These are phyloP conservation scores for Pseudopithomyces chartarum DNA, from an alignment of 2,329 filamentous ascomycete species.

Conservation along the genomic window DNA sequence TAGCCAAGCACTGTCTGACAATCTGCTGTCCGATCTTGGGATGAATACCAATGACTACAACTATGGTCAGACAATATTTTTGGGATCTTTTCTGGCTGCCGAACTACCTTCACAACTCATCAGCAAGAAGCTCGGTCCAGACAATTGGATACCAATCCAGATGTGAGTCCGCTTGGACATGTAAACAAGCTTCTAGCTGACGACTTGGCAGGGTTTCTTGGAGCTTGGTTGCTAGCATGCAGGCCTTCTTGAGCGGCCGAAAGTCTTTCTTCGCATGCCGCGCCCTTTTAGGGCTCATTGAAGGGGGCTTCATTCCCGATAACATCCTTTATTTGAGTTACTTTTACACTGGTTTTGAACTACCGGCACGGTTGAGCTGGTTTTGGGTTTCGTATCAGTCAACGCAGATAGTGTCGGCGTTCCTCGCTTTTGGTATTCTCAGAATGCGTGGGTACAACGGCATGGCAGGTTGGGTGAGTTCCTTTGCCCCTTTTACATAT, in stretches of 20 bases:
- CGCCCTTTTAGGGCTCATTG: slow-evolving; percentile 51
- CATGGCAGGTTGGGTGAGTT: slow-evolving; percentile 55
- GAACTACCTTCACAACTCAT: slow-evolving; percentile 55
- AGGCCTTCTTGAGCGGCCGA: slow-evolving; percentile 67
- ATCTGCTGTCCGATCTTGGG: slow-evolving; percentile 37
- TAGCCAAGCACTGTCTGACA: slow-evolving; percentile 42
- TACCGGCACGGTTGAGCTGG: slow-evolving; percentile 68
- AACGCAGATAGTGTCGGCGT: slow-evolving; percentile 61
- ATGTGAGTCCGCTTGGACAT: slow-evolving; percentile 14
- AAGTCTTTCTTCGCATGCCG: slow-evolving; percentile 51
- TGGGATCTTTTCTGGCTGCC: slow-evolving; percentile 73
- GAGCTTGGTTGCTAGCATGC: slow-evolving; percentile 63
- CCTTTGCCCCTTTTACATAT: background rate
- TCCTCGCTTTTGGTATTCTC: slow-evolving; percentile 61
- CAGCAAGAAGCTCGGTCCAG: slow-evolving; percentile 53
- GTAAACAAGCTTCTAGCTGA: background rate
- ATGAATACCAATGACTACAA: slow-evolving; percentile 47
- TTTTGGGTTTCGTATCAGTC: slow-evolving; percentile 73
- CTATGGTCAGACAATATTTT: slow-evolving; percentile 64
- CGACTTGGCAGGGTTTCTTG: slow-evolving; percentile 43
- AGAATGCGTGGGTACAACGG: slow-evolving; percentile 55
- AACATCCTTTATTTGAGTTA: slow-evolving; percentile 73
- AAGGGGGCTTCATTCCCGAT: slow-evolving; percentile 64
- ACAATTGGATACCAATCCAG: slow-evolving; percentile 49
- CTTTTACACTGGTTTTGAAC: slow-evolving; percentile 75